Base-by-base conservation (phyloP, 2,329 filamentous ascomycete species). In the Botrytis pseudocinerea region DNA sequence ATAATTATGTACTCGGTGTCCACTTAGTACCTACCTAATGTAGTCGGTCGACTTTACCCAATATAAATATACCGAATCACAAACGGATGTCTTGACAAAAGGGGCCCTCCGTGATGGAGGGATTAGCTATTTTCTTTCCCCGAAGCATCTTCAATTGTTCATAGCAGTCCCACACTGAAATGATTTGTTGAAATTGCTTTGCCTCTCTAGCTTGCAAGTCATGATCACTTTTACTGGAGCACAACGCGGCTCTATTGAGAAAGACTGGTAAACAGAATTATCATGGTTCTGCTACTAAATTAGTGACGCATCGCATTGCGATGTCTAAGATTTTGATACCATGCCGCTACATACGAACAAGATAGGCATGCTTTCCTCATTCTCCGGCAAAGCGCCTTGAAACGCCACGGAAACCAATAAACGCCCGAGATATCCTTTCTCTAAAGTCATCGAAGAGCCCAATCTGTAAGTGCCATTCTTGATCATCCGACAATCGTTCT, bases 391-490 rank as follows among this genome's bases (percentile, higher is more conserved):
- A 20, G n/a, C 40, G 65, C 65, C 65, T 42, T 16, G 22, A 40
- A 69, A 69, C 65, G 48, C 65, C 65, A 57, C 65, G 10, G n/a
- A 42, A 69, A 57, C 35, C 35, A 57, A 69, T 25, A 6, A 57
- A 69, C 65, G 48, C 65, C 65, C 22, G n/a, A 68, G n/a, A 42
- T 69, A 44, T 57, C 65, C 65, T 57, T 57, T 42, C 38, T 69
- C 65, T 59, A 57, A 68, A 42, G 35, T 57, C 48, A 32, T 42
- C 32, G 35, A 42, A 57, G n/a, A 69, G n/a, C 48, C 65, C 48
- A 57, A 57, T 42, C 65, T 69, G 35, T 42, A n/a, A 57, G 32
- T 57, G 40, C 35, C 38, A 69, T 44, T 44, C 48, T 69, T 69
- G 18, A 57, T 10, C 38, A 32, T 57, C 16, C 48, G 25, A 38